Conservation (phyloP, 2,329 filamentous ascomycete species). For the Thelonectria discophora region DNA sequence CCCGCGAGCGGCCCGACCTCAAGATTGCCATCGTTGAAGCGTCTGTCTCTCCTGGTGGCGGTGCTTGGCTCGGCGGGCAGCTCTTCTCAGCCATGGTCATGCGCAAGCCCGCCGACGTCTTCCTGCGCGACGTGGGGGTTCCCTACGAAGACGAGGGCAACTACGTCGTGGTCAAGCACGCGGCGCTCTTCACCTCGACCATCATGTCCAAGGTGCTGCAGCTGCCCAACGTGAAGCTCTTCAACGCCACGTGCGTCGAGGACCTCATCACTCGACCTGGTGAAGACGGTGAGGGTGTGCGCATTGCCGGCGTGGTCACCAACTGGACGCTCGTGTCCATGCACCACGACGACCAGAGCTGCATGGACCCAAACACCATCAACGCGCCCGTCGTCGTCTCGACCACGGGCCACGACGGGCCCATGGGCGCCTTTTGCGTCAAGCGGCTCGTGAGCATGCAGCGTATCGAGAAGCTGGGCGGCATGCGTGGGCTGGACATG, state of each 20-base stretch:
- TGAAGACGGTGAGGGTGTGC: slow-evolving; percentile 57
- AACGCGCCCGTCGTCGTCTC: slow-evolving; percentile 89
- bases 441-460: slow-evolving; percentile 93
- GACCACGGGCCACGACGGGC: slow-evolving; percentile 90
- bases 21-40: slow-evolving; percentile 93
- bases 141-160: slow-evolving; percentile 88
- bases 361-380: slow-evolving; percentile 98
- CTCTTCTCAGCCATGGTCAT: slow-evolving; percentile 96
- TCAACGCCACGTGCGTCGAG: slow-evolving; percentile 93
- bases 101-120: slow-evolving; percentile 89
- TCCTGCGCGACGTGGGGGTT: slow-evolving; percentile 82
- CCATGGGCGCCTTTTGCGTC: slow-evolving; percentile 89
- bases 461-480: slow-evolving; percentile 81
- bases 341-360: slow-evolving; percentile 88
- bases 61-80: slow-evolving; percentile 92
- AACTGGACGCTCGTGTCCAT: slow-evolving; percentile 95
- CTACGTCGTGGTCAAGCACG: slow-evolving; percentile 94
- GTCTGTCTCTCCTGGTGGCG: slow-evolving; percentile 85
- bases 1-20: slow-evolving; percentile 84
- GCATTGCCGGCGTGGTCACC: slow-evolving; percentile 88
- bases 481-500: slow-evolving; percentile 96
- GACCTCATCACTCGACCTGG: slow-evolving; percentile 85
- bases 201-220: slow-evolving; percentile 82
- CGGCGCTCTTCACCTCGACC: slow-evolving; percentile 89
- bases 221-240: slow-evolving; percentile 93